Evolutionary conservation across 2,329 filamentous ascomycete genomes (phyloP).

Genomic region (Colletotrichum viniferum): DNA sequence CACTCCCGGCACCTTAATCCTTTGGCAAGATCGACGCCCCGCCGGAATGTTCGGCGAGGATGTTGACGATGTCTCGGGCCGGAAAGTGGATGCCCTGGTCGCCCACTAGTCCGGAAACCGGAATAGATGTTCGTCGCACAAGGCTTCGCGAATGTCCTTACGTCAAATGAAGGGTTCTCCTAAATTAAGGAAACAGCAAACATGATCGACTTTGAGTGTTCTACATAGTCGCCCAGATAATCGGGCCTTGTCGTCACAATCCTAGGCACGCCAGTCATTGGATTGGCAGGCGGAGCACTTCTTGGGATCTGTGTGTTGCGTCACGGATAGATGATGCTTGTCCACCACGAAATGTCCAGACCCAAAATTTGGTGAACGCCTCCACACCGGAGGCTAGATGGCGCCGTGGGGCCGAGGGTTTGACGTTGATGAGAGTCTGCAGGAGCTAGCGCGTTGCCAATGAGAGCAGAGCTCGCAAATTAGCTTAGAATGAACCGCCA

Average conservation of each 20-base stretch:
- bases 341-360: not conserved
- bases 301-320: not conserved
- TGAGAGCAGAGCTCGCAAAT: not conserved
- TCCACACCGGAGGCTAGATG: slow-evolving; percentile 3
- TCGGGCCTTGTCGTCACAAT: not conserved
- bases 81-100: not conserved
- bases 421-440: slow-evolving; percentile 5
- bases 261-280: not conserved
- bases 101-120: not conserved
- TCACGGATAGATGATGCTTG: slow-evolving; percentile 1
- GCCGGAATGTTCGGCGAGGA: not conserved
- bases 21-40: not conserved
- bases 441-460: slow-evolving; percentile 1
- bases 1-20: not conserved
- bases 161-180: not conserved
- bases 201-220: not conserved
- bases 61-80: not conserved
- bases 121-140: not conserved
- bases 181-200: not conserved
- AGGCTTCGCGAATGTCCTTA: not conserved
- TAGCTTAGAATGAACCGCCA: not conserved
- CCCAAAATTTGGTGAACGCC: not conserved
- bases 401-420: slow-evolving; percentile 11
- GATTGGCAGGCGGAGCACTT: not conserved
- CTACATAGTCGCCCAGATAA: not conserved